Evolutionary conservation across 805 yeast species (phyloP).

Genomic region (Sugiyamaella americana): DNA sequence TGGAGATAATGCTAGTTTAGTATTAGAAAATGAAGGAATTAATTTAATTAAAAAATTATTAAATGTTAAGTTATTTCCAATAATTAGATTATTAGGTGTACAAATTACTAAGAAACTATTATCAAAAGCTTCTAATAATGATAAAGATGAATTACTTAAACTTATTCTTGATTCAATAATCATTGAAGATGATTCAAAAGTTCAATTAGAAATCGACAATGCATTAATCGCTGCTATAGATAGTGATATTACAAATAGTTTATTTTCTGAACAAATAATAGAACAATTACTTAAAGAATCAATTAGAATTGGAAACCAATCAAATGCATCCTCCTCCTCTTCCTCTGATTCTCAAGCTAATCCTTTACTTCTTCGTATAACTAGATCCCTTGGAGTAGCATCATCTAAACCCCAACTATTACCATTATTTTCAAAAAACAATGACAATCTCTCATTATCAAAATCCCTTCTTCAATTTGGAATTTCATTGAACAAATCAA

Average conservation of each 20-base stretch:
- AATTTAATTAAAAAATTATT: constrained; percentile 10
- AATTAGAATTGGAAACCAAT: background rate
- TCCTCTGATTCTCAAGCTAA: too few species aligned
- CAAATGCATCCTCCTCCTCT: too few species aligned
- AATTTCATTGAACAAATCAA: too few species aligned
- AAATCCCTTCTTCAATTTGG: too few species aligned
- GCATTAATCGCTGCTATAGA: constrained; percentile 2
- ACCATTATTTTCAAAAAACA: too few species aligned
- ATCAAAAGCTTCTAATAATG: background rate
- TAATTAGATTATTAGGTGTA: constrained; percentile 13
- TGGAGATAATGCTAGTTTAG: background rate
- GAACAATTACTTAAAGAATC: background rate
- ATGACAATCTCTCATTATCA: too few species aligned
- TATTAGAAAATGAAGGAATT: constrained; percentile 7
- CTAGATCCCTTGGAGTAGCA: too few species aligned
- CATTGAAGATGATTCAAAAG: constrained; percentile 10
- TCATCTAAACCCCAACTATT: too few species aligned
- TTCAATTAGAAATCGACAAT: constrained; percentile 3
- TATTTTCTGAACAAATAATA: background rate
- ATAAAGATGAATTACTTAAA: constrained; percentile 2
- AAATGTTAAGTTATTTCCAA: constrained; percentile 7
- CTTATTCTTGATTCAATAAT: background rate
- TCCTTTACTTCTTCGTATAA: too few species aligned
- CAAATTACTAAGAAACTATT: constrained; percentile 12
- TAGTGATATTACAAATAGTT: background rate